Conservation (phyloP, 2,329 filamentous ascomycete genomes). For the Dactylellina cionopaga region DNA sequence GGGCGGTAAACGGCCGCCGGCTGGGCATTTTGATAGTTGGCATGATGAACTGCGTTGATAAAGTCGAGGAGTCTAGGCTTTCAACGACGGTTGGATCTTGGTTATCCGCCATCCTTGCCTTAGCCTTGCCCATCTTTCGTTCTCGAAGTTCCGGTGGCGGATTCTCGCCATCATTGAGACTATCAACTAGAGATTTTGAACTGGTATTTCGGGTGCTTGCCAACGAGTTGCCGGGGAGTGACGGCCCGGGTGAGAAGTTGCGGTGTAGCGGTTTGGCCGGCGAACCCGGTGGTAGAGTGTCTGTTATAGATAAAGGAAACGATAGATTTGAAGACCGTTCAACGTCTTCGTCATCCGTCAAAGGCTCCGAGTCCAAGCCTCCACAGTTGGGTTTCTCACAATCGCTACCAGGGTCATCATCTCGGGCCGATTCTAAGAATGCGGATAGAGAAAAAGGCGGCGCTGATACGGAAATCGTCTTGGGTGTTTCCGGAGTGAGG, state of each 20-base stretch:
- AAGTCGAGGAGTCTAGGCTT: constrained; percentile 57
- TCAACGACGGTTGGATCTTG: constrained; percentile 55
- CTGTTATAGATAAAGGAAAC: constrained; percentile 51
- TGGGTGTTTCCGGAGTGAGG: constrained; percentile 36
- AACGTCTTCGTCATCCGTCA: constrained; percentile 47
- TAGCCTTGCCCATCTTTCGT: constrained; percentile 66
- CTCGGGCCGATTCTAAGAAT: neutral
- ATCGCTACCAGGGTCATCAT: constrained; percentile 40
- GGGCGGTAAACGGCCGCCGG: constrained; percentile 87
- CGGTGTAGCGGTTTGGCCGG: constrained; percentile 31
- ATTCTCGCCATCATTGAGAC: constrained; percentile 29
- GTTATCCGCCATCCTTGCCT: constrained; percentile 59
- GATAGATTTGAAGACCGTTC: constrained; percentile 48
- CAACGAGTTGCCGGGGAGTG: constrained; percentile 31
- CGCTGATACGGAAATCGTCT: constrained; percentile 7
- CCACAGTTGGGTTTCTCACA: constrained; percentile 24
- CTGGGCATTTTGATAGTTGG: constrained; percentile 91
- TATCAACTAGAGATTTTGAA: constrained; percentile 39
- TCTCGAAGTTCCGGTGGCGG: constrained; percentile 14
- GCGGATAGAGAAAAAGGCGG: constrained; percentile 25
- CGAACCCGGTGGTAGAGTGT: constrained; percentile 43
- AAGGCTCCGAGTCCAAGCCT: constrained; percentile 36
- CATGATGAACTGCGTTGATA: constrained; percentile 88
- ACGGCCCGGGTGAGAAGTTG: constrained; percentile 42
- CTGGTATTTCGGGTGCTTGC: constrained; percentile 33